Evolutionary conservation across 73 alveolate species (phyloP).

Genomic region (Tetrahymena thermophila): DNA sequence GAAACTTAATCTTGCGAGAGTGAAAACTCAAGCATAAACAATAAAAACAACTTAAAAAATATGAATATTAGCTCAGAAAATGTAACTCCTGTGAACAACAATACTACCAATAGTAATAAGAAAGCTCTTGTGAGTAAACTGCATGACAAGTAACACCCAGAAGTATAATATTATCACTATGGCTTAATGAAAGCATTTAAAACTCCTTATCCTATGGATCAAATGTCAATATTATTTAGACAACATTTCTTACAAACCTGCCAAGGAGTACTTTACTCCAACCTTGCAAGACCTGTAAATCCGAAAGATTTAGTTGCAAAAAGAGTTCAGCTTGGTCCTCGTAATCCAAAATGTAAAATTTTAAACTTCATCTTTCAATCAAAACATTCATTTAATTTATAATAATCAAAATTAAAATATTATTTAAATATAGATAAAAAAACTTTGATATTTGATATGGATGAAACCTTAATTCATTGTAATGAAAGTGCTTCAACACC

Average conservation of each 20-base stretch:
- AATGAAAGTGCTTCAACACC: constrained; percentile 55
- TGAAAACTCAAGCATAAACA: background rate
- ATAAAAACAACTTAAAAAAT: background rate
- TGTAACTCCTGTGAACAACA: background rate
- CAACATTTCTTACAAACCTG: background rate
- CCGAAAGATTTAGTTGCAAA: background rate
- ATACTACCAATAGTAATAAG: background rate
- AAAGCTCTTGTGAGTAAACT: background rate
- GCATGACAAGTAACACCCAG: background rate
- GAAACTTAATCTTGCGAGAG: background rate
- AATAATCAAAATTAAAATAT: no score
- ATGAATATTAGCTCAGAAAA: background rate
- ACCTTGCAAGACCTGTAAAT: background rate
- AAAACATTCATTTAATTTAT: no score
- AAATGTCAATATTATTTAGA: background rate
- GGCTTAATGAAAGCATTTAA: background rate
- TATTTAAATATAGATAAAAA: constrained; percentile 23
- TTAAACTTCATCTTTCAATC: background rate
- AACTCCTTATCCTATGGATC: background rate
- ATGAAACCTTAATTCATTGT: constrained; percentile 90
- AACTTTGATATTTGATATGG: constrained; percentile 78
- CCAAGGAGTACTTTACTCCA: background rate
- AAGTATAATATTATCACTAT: background rate
- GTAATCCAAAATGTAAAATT: background rate
- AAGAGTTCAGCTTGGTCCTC: background rate